Percentiles rank a stretch among this genome's conserved stretches.
phyloP scores from a whole-genome alignment of 1,284 basidiomycete species.

The Flammula alnicola region DNA sequence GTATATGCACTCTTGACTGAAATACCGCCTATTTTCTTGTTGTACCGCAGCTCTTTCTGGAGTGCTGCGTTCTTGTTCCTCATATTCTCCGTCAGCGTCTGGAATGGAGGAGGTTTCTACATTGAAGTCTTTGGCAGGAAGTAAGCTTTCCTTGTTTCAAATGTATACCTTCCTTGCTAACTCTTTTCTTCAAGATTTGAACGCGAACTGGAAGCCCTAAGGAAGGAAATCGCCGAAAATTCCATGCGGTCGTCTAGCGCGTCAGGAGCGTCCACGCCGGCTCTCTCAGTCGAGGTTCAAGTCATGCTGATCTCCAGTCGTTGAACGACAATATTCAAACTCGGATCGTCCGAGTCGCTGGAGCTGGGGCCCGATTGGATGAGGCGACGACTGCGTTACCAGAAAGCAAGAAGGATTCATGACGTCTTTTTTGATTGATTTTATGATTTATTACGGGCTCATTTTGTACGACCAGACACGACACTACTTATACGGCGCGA shows the following conservation, averaged over 20 bases:
- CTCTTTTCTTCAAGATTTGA: constrained; percentile 73
- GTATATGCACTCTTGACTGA: constrained; percentile 89
- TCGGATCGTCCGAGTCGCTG: constrained; percentile 9
- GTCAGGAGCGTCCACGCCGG: constrained; percentile 49
- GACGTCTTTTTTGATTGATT: not conserved
- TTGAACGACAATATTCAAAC: constrained; percentile 26
- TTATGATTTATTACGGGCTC: not conserved
- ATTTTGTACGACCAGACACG: constrained; percentile 1
- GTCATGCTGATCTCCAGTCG: constrained; percentile 46
- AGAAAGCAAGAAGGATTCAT: constrained; percentile 6
- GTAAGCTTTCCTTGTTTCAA: constrained; percentile 46
- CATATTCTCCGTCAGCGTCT: constrained; percentile 83
- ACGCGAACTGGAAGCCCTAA: constrained; percentile 83
- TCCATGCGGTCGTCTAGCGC: constrained; percentile 42
- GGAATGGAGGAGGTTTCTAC: constrained; percentile 88
- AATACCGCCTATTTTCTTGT: constrained; percentile 80
- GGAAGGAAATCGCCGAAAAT: constrained; percentile 82
- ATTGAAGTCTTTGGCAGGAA: constrained; percentile 96
- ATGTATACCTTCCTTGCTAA: constrained; percentile 7
- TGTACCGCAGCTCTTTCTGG: constrained; percentile 79
- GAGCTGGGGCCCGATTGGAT: no score
- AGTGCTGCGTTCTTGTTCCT: constrained; percentile 77
- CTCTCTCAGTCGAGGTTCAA: constrained; percentile 35
- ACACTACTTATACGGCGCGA: not conserved
- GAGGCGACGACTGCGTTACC: not conserved